phyloP scores from a whole-genome alignment of 169 alveolate genomes.

The Cryptosporidium baileyi region DNA sequence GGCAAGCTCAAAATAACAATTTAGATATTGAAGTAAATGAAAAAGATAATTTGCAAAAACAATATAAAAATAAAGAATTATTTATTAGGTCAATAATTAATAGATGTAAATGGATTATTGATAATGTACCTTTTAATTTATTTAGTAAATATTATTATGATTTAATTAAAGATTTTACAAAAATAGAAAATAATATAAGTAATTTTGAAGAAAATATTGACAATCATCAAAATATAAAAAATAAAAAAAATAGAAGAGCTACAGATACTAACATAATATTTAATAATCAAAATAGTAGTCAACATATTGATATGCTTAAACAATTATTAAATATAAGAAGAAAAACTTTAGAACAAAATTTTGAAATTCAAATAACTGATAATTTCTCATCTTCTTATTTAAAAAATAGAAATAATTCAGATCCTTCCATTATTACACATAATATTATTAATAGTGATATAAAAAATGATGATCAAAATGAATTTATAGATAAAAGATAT shows the following conservation, averaged over 20 bases:
- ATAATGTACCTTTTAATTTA: slow-evolving; percentile 43
- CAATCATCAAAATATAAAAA: not conserved
- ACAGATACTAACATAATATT: slow-evolving; percentile 52
- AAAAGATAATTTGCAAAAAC: not conserved
- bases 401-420: slow-evolving; percentile 20
- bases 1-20: slow-evolving; percentile 24
- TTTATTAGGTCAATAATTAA: not conserved
- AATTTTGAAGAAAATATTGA: not conserved
- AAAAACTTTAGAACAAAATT: slow-evolving; percentile 21
- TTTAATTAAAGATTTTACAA: not conserved
- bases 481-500: not conserved
- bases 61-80: not conserved
- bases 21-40: not conserved
- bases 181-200: not conserved
- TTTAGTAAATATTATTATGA: not conserved
- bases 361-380: not conserved
- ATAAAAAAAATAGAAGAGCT: slow-evolving; percentile 50
- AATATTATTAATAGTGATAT: not conserved
- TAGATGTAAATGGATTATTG: slow-evolving; percentile 45
- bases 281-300: not conserved
- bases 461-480: not conserved
- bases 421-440: slow-evolving; percentile 8
- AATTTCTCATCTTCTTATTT: not conserved
- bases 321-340: slow-evolving; percentile 42
- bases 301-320: slow-evolving; percentile 31